Percentiles rank a stretch among this genome's conserved stretches.
Evolutionary conservation across 2,329 filamentous ascomycete species (phyloP).

Genomic region (Fusarium sp.): DNA sequence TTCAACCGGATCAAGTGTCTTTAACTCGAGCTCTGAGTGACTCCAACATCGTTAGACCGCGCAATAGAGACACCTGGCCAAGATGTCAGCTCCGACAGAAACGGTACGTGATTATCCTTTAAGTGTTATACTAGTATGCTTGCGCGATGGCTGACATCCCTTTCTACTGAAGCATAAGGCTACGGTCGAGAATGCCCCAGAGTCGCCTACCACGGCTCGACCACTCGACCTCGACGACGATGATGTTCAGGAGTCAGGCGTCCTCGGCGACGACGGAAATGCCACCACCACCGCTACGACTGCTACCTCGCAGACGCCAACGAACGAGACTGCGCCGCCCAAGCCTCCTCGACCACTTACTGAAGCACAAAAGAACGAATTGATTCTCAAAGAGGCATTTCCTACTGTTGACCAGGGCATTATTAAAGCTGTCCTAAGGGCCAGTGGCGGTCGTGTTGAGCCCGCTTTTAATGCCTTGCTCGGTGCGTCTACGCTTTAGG

Average conservation of each 20-base stretch:
- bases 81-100: conserved; percentile 62
- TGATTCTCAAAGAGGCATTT: conserved; percentile 94
- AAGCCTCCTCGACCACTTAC: conserved; percentile 90
- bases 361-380: conserved; percentile 87
- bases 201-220: conserved; percentile 77
- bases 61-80: conserved; percentile 29
- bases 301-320: conserved; percentile 50
- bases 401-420: conserved; percentile 85
- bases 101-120: conserved; percentile 57
- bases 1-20: conserved; percentile 23
- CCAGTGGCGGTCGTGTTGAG: conserved; percentile 90
- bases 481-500: conserved; percentile 64
- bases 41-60: conserved; percentile 11
- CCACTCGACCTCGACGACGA: conserved; percentile 81
- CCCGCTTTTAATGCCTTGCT: conserved; percentile 96
- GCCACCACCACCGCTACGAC: conserved; percentile 46
- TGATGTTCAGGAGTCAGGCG: conserved; percentile 74
- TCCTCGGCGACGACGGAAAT: conserved; percentile 61
- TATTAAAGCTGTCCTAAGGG: conserved; percentile 88
- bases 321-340: conserved; percentile 71
- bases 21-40: conserved; percentile 4
- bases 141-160: conserved; percentile 43
- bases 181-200: conserved; percentile 63
- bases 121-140: conserved; percentile 10
- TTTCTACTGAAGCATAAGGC: conserved; percentile 60